These are phyloP conservation scores for Boletus reticulatus DNA, from an alignment of 768 basidiomycete species.

Conservation along the genomic window DNA sequence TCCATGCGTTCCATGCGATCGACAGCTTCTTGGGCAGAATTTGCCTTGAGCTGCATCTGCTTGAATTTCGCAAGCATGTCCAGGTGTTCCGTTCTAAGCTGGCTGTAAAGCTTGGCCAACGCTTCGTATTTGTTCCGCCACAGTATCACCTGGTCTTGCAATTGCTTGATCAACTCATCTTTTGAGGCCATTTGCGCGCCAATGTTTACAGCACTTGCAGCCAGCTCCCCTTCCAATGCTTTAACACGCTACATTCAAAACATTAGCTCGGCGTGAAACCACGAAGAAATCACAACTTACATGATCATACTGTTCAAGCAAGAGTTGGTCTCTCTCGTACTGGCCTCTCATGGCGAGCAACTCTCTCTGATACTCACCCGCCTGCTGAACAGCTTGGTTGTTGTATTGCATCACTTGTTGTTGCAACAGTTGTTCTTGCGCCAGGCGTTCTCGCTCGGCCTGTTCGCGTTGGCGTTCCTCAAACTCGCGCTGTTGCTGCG, in stretches of 20 bases:
- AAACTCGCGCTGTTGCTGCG: conserved; percentile 82
- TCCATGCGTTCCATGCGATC: conserved; percentile 99
- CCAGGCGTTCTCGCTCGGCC: conserved; percentile 81
- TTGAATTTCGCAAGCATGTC: conserved; percentile 98
- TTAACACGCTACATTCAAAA: conserved; percentile 73
- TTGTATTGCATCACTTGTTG: conserved; percentile 81
- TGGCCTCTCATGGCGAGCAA: conserved; percentile 92
- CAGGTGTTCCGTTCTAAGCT: conserved; percentile 94
- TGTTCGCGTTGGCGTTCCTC: conserved; percentile 86
- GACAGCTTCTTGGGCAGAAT: conserved; percentile 96
- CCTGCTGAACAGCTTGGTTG: conserved; percentile 73
- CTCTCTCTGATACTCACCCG: conserved; percentile 84
- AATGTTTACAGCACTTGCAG: conserved; percentile 69
- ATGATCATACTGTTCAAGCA: conserved; percentile 95
- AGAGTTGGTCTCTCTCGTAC: conserved; percentile 96
- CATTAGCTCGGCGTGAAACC: conserved; percentile 5
- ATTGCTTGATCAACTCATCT: conserved; percentile 91
- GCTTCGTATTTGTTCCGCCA: conserved; percentile 99
- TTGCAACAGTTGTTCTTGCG: conserved; percentile 85
- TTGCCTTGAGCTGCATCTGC: conserved; percentile 95
- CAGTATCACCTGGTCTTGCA: conserved; percentile 93
- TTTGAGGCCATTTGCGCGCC: conserved; percentile 86
- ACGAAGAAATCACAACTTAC: conserved; percentile 40
- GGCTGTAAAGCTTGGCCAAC: conserved; percentile 96
- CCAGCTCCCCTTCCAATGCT: conserved; percentile 88